phyloP scores from a whole-genome alignment of 2,329 filamentous ascomycete species.

The Samsoniella hepiali region DNA sequence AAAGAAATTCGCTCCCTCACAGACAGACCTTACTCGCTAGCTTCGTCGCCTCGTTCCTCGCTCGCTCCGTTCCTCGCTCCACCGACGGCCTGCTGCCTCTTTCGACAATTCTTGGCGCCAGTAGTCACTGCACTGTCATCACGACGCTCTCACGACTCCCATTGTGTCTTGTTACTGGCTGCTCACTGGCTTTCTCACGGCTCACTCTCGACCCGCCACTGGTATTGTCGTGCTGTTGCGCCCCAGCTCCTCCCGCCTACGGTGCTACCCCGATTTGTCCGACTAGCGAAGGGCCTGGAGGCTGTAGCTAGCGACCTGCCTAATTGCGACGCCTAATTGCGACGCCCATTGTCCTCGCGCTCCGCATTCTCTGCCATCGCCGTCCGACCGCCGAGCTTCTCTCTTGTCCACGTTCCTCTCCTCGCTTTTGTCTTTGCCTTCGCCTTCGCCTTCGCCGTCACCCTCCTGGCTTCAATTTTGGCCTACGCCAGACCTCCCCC shows the following conservation, averaged over 20 bases:
- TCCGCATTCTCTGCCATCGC: conserved; percentile 11
- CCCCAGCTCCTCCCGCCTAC: neutral
- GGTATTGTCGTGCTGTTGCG: too few relatives aligned
- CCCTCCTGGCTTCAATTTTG: neutral
- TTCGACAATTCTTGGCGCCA: conserved; percentile 5
- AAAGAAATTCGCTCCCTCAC: neutral
- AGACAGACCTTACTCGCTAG: conserved; percentile 4
- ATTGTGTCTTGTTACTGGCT: neutral
- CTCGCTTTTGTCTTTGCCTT: neutral
- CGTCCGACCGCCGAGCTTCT: conserved; percentile 11
- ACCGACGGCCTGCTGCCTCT: neutral
- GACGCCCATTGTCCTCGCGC: neutral
- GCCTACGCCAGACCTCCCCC: neutral
- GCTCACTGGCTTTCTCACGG: neutral
- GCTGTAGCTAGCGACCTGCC: conserved; percentile 2
- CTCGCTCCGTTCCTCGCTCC: conserved; percentile 2
- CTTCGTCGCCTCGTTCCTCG: neutral
- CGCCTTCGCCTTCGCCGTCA: neutral
- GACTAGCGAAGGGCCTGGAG: neutral
- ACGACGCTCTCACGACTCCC: neutral
- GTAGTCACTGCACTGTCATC: neutral
- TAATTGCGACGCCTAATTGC: neutral
- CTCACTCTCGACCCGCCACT: neutral
- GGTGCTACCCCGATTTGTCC: neutral
- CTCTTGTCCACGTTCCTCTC: neutral